Percentiles rank a stretch among this genome's conserved stretches.
These are phyloP conservation scores for Trametes sp. DNA, from an alignment of 1,284 basidiomycete species.

Conservation along the genomic window DNA sequence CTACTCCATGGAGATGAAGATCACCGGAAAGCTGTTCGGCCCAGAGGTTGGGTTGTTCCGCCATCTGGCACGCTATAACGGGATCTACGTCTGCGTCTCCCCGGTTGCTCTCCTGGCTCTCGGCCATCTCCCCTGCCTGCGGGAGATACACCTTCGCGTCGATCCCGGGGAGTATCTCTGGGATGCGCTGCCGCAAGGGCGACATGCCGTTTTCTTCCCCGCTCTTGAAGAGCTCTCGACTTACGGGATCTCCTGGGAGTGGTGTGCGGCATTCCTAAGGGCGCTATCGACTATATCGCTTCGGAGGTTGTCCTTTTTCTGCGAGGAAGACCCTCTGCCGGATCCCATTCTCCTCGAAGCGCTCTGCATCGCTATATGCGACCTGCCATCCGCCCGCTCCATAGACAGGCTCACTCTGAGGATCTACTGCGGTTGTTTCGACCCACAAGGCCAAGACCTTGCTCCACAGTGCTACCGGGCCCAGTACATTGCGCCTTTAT, in stretches of 20 bases:
- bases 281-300: neutral
- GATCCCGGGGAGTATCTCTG: neutral
- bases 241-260: neutral
- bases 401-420: no score
- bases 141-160: neutral
- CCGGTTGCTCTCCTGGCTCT: neutral
- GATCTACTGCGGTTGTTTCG: no score
- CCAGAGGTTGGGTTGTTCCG: no score
- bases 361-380: neutral
- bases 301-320: neutral
- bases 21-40: neutral
- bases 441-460: neutral
- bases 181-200: neutral
- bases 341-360: neutral
- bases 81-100: no score
- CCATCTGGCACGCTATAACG: no score
- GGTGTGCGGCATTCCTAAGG: neutral
- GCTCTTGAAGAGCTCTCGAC: neutral
- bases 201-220: neutral
- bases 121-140: neutral
- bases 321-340: neutral
- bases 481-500: neutral
- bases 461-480: no score
- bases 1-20: neutral
- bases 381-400: neutral